Evolutionary conservation across 352 stramenopile species (phyloP).

Genomic region (Pythium oligandrum): DNA sequence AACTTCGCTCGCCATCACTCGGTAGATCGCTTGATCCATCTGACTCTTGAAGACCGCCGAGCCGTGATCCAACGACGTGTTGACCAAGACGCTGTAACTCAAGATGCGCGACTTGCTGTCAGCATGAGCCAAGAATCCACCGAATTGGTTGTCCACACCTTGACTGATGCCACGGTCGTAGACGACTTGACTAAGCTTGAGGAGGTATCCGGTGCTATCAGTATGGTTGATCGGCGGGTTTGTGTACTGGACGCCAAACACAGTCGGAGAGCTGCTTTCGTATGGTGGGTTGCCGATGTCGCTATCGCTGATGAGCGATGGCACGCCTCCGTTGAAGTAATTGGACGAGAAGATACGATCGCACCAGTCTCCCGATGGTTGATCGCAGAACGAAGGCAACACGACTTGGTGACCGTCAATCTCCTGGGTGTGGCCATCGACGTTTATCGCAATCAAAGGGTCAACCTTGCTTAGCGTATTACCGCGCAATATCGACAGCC

Average conservation of each 20-base stretch:
- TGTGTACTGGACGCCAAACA: conserved; percentile 24
- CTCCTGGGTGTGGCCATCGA: conserved; percentile 3
- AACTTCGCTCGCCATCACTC: conserved; percentile 9
- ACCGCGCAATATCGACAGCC: conserved; percentile 41
- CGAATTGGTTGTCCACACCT: conserved; percentile 23
- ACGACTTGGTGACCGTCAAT: conserved; percentile 2
- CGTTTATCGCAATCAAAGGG: conserved; percentile 28
- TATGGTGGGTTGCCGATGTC: conserved; percentile 17
- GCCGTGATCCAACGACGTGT: conserved; percentile 23
- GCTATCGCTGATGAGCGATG: background rate
- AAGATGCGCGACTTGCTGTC: conserved; percentile 10
- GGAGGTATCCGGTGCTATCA: conserved; percentile 18
- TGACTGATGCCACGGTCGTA: conserved; percentile 19
- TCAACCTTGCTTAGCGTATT: conserved; percentile 34
- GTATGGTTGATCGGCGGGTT: conserved; percentile 20
- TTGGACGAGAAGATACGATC: background rate
- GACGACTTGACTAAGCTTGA: conserved; percentile 26
- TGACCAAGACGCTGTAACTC: conserved; percentile 33
- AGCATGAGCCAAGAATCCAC: conserved; percentile 20
- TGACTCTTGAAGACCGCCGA: conserved; percentile 23
- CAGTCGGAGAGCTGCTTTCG: conserved; percentile 10
- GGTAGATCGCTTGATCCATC: conserved; percentile 28
- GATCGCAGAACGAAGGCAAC: conserved; percentile 13
- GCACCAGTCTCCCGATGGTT: conserved; percentile 9
- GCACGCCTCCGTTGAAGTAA: conserved; percentile 8